Evolutionary conservation across 208 protist genomes (phyloP).

Genomic region (Trypanosoma boissoni): DNA sequence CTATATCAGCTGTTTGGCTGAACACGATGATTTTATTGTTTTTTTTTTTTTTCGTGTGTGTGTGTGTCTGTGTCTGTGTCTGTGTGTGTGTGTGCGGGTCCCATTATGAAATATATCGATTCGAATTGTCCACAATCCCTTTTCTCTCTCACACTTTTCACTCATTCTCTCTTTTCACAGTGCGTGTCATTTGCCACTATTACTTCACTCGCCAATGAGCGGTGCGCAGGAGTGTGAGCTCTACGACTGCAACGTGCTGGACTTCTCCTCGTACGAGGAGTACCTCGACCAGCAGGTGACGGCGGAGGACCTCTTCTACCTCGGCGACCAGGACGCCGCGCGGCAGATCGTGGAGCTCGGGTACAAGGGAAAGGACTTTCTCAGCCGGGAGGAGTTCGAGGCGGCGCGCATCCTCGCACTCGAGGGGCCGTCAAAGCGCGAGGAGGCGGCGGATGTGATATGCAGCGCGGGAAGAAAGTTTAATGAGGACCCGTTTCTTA

Average conservation of each 20-base stretch:
- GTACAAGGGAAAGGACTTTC: slow-evolving; percentile 93
- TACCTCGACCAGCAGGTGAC: slow-evolving; percentile 91
- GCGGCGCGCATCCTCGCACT: slow-evolving; percentile 69
- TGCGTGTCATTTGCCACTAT: too few relatives aligned
- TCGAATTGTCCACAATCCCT: too few relatives aligned
- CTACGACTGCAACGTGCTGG: slow-evolving; percentile 74
- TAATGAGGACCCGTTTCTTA: slow-evolving; percentile 90
- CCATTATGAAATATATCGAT: too few relatives aligned
- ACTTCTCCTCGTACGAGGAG: slow-evolving; percentile 89
- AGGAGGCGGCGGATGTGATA: slow-evolving; percentile 82
- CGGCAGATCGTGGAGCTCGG: slow-evolving; percentile 96
- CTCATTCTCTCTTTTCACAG: neutral
- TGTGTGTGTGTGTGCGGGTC: too few relatives aligned
- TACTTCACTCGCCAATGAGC: neutral
- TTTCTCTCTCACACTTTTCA: neutral
- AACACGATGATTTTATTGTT: too few relatives aligned
- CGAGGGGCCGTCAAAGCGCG: slow-evolving; percentile 77
- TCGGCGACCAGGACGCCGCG: slow-evolving; percentile 93
- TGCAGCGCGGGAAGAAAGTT: slow-evolving; percentile 86
- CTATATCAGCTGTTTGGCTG: too few relatives aligned
- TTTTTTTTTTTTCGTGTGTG: too few relatives aligned
- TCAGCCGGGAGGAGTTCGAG: slow-evolving; percentile 89
- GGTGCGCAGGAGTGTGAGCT: slow-evolving; percentile 33
- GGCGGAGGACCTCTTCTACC: slow-evolving; percentile 86
- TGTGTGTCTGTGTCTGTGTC: too few relatives aligned